Evolutionary conservation across 148 eudicot species (phyloP).

Genomic region (Vaccinium vitisidaea): DNA sequence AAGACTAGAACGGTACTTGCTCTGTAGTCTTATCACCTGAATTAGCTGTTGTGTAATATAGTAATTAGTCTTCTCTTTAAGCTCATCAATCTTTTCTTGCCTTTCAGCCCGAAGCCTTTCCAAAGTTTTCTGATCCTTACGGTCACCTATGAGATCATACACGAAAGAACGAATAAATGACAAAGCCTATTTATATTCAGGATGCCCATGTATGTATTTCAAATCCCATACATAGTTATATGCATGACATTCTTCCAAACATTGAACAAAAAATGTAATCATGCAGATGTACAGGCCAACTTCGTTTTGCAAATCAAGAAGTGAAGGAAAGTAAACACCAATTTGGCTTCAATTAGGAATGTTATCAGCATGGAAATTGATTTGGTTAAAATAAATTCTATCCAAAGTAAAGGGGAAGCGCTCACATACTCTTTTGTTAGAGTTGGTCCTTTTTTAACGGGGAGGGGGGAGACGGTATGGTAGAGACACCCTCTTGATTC

Average conservation of each 20-base stretch:
- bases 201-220: background rate
- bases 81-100: conserved; percentile 87
- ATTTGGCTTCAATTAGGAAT: background rate
- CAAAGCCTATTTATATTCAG: background rate
- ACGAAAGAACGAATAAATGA: conserved; percentile 3
- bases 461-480: too few relatives aligned
- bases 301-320: background rate
- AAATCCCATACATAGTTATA: background rate
- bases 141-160: conserved; percentile 52
- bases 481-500: too few relatives aligned
- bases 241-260: background rate
- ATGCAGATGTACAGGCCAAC: background rate
- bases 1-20: background rate
- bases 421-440: background rate
- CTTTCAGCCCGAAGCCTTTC: conserved; percentile 73
- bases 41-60: conserved; percentile 89
- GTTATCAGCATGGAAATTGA: background rate
- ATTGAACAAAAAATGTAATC: background rate
- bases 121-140: conserved; percentile 75
- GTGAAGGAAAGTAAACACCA: background rate
- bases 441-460: background rate
- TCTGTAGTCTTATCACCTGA: conserved; percentile 51
- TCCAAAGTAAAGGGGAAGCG: background rate
- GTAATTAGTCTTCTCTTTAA: conserved; percentile 89
- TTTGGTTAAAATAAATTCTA: background rate